Percentiles rank a stretch among this genome's conserved stretches.
These are phyloP conservation scores for Gymnopus androsaceus DNA, from an alignment of 1,284 basidiomycete genomes.

Conservation along the genomic window DNA sequence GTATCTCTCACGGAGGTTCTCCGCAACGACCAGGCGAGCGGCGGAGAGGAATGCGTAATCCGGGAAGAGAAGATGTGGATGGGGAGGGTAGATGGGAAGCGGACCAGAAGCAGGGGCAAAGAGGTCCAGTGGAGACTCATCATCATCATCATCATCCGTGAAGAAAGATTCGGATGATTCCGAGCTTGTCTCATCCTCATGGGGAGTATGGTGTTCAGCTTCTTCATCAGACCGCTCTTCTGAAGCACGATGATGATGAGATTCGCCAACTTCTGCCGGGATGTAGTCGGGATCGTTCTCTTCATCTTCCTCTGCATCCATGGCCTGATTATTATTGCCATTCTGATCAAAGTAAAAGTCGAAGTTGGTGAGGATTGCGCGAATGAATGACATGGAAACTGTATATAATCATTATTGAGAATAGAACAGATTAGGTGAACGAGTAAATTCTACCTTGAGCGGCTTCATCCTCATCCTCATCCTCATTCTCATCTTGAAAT, in stretches of 20 bases:
- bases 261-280: background rate
- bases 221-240: constrained; percentile 9
- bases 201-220: background rate
- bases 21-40: constrained; percentile 35
- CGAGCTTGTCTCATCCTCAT: no score
- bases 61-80: constrained; percentile 31
- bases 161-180: background rate
- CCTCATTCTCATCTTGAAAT: background rate
- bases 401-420: background rate
- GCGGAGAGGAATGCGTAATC: constrained; percentile 36
- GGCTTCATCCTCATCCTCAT: background rate
- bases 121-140: constrained; percentile 1
- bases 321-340: background rate
- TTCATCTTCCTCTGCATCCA: constrained; percentile 4
- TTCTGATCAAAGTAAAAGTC: background rate
- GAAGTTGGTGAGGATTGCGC: constrained; percentile 10
- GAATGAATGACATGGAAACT: constrained; percentile 8
- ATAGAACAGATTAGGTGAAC: background rate
- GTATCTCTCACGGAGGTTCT: constrained; percentile 29
- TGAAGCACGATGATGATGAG: background rate
- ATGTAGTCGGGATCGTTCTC: constrained; percentile 15
- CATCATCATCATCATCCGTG: constrained; percentile 18
- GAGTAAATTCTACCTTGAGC: background rate
- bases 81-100: constrained; percentile 21
- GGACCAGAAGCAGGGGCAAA: constrained; percentile 13